Base-by-base conservation (phyloP, 345 rosid genomes). In the Rubroshorea leprosula region DNA sequence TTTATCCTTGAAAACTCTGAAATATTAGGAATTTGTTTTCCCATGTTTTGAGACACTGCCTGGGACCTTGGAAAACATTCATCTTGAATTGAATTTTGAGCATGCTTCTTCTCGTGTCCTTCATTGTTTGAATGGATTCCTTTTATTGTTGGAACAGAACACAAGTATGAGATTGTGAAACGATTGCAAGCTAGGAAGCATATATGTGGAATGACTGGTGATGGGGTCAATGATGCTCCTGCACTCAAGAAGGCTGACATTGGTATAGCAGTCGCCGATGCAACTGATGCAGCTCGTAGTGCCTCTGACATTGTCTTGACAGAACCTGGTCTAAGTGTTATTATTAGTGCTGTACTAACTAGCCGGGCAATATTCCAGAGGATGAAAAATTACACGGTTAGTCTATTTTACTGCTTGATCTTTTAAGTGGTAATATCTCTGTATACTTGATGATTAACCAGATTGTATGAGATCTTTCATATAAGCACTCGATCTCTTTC, bases 261-360 rank as follows among this genome's bases (percentile, higher is more conserved):
- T 66, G 99, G 99, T 47, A 93, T 93, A 68, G 99, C 99, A 29
- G 99, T 93, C 44, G 99, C 99, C 49, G 99, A 93, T 83, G 99
- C 99, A 52, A 93, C 95, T 78, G 99, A 93, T 21, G 99, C 99
- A 21, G 96, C 99, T 41, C 88, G 96, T 51, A 85, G 97, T 72
- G 99, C 99, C 73, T 93, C 97, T 17, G 99, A 93, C 59, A 93
- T 89, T 24, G 97, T 93, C 61, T 84, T 93, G 11, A 85, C 99
- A 15, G 99, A 93, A 68, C 97, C 97, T 55, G 99, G 99, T 49
- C 97, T 93, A 49, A 93, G 97, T 66, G 99, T 93, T 60, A 93
- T 93, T 75, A 93, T 93, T 65, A 93, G 97, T 52, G 96, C 99
- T 68, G 99, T 93, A 59, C 74, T 89, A 71, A 93, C 97, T 55